Conservation (phyloP, 495 filamentous ascomycete species). For the Hyaloscypha variabilis region DNA sequence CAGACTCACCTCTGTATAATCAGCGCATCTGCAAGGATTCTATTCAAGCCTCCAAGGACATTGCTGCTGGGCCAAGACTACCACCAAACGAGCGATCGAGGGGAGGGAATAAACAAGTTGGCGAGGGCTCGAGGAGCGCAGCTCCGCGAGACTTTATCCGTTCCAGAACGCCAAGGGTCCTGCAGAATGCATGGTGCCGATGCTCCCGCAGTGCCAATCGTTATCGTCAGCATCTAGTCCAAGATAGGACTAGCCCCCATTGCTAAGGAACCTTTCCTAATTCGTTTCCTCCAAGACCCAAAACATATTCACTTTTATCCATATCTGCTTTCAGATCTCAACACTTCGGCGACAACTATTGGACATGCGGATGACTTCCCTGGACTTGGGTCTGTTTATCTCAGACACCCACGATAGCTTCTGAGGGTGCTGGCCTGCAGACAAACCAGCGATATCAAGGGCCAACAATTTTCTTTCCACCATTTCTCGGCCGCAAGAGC, state of each 20-base stretch:
- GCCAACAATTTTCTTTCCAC: neutral
- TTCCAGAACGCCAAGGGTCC: conserved; percentile 1
- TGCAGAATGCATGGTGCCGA: neutral
- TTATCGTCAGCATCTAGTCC: neutral
- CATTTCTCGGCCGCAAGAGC: neutral
- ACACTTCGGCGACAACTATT: neutral
- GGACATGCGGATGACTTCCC: conserved; percentile 9
- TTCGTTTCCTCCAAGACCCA: neutral
- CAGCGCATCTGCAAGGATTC: neutral
- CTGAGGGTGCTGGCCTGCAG: conserved; percentile 27
- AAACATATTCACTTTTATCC: neutral
- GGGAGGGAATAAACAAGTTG: neutral
- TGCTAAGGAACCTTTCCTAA: neutral
- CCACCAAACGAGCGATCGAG: neutral
- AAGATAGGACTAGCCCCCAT: neutral
- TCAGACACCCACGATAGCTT: conserved; percentile 11
- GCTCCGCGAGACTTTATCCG: neutral
- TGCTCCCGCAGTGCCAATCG: neutral
- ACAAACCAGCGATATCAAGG: conserved; percentile 18
- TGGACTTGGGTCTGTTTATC: neutral
- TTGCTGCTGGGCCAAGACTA: neutral
- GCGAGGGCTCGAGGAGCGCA: neutral
- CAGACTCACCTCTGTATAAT: neutral
- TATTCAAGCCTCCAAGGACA: neutral
- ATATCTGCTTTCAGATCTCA: neutral